These are phyloP conservation scores for Phytopythium delawarense DNA, from an alignment of 352 stramenopile genomes.

Conservation along the genomic window DNA sequence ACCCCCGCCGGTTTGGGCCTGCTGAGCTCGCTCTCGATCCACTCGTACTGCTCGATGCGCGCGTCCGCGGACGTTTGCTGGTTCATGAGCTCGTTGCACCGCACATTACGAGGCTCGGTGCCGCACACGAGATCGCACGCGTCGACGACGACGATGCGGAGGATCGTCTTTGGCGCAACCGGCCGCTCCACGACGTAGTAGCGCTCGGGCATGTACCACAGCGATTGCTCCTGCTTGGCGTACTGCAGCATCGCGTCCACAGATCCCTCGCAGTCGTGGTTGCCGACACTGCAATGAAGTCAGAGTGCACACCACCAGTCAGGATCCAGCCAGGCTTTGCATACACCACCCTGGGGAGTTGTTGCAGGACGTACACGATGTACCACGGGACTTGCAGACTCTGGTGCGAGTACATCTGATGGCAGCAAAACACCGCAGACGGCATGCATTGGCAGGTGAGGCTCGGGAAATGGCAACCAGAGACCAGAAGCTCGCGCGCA, in stretches of 20 bases:
- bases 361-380: slow-evolving; percentile 55
- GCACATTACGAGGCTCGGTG: slow-evolving; percentile 67
- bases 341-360: neutral
- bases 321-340: neutral
- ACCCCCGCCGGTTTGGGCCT: slow-evolving; percentile 55
- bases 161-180: slow-evolving; percentile 73
- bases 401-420: slow-evolving; percentile 68
- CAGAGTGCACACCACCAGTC: neutral
- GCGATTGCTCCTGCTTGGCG: slow-evolving; percentile 50
- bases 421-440: neutral
- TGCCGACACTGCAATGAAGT: slow-evolving; percentile 55
- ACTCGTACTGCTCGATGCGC: slow-evolving; percentile 66
- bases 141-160: slow-evolving; percentile 78
- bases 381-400: slow-evolving; percentile 78
- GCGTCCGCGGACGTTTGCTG: slow-evolving; percentile 57
- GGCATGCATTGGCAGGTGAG: neutral
- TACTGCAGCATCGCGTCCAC: slow-evolving; percentile 82
- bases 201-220: slow-evolving; percentile 76
- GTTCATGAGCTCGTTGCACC: slow-evolving; percentile 78
- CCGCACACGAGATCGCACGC: slow-evolving; percentile 82
- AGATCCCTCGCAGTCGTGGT: slow-evolving; percentile 85
- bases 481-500: neutral
- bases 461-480: neutral
- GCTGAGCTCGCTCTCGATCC: slow-evolving; percentile 64
- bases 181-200: slow-evolving; percentile 80